Conservation (phyloP, 345 rosid genomes). For the Citrus reticulata region DNA sequence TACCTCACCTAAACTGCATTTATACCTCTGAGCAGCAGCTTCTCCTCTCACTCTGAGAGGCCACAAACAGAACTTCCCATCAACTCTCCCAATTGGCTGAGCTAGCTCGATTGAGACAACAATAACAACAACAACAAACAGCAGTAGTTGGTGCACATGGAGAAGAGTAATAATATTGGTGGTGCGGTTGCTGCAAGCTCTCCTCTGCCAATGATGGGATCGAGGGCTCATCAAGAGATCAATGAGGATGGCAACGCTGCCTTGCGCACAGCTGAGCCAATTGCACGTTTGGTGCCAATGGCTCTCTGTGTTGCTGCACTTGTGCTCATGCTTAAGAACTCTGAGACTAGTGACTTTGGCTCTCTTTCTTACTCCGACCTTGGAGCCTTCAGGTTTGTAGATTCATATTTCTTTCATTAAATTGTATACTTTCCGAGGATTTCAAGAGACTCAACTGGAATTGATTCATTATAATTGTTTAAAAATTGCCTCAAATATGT, state of each 20-base stretch:
- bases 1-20: not conserved
- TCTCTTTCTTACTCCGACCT: conserved; percentile 74
- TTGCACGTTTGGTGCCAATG: conserved; percentile 57
- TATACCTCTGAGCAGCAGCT: not conserved
- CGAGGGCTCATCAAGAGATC: not conserved
- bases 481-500: not conserved
- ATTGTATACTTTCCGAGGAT: not conserved
- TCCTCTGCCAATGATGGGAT: conserved; percentile 15
- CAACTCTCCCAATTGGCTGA: not conserved
- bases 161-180: conserved; percentile 12
- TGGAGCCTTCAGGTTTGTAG: conserved; percentile 63
- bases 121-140: not conserved
- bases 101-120: not conserved
- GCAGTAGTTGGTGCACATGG: not conserved
- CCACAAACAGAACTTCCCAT: not conserved
- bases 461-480: no score
- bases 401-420: not conserved
- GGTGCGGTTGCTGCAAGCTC: not conserved
- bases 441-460: no score
- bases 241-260: not conserved
- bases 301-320: conserved; percentile 57
- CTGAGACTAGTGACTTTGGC: conserved; percentile 63
- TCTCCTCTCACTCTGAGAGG: not conserved
- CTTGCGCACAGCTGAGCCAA: conserved; percentile 43
- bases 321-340: conserved; percentile 64